Percentiles rank a stretch among this genome's conserved stretches.
These are phyloP conservation scores for Fusarium acutatum DNA, from an alignment of 2,329 filamentous ascomycete genomes.

Conservation along the genomic window DNA sequence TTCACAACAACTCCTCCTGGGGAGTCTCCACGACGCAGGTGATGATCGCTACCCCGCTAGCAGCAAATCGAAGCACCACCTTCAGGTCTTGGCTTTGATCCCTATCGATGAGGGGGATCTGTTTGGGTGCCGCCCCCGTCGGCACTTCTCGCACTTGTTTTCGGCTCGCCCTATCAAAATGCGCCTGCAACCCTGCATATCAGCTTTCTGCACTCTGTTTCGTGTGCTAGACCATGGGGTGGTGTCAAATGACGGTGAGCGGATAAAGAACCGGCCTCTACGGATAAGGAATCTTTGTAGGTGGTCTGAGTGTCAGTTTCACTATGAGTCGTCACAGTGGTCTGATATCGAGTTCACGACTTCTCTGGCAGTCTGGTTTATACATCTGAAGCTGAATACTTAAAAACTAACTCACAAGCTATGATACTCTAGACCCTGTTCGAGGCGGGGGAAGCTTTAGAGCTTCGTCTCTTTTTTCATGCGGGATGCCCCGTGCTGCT, in stretches of 20 bases:
- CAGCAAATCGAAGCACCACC: conserved; percentile 26
- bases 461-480: conserved; percentile 24
- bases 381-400: neutral
- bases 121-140: conserved; percentile 34
- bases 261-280: conserved; percentile 8
- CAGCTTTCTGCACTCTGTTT: conserved; percentile 21
- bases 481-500: conserved; percentile 39
- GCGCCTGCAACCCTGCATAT: conserved; percentile 31
- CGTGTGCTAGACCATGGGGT: conserved; percentile 17
- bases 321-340: neutral
- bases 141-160: conserved; percentile 34
- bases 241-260: conserved; percentile 41
- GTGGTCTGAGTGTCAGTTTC: conserved; percentile 5
- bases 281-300: conserved; percentile 4
- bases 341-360: neutral
- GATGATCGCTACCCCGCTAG: conserved; percentile 23
- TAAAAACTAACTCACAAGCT: conserved; percentile 4
- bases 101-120: conserved; percentile 22
- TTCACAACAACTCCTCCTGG: neutral
- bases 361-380: neutral
- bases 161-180: conserved; percentile 28
- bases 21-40: conserved; percentile 1
- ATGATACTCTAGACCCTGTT: conserved; percentile 20
- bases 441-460: conserved; percentile 19
- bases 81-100: conserved; percentile 28